These are phyloP conservation scores for Corynespora cassiicola DNA, from an alignment of 2,329 filamentous ascomycete species.

Conservation along the genomic window DNA sequence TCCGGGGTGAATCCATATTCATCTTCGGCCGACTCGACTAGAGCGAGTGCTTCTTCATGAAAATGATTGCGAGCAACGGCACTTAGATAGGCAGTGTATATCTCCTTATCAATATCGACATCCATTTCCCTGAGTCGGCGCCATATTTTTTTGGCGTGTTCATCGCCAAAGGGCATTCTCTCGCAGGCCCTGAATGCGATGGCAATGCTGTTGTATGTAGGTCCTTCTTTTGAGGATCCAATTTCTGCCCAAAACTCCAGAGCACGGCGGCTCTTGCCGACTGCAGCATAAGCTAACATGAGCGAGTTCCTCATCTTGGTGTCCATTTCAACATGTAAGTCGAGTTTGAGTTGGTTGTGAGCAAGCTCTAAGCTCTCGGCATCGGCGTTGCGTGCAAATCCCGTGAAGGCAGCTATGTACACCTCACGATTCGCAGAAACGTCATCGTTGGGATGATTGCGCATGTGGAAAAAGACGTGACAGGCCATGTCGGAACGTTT, in stretches of 20 bases:
- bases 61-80: conserved; percentile 77
- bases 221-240: conserved; percentile 82
- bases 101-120: conserved; percentile 73
- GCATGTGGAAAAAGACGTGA: conserved; percentile 92
- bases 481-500: conserved; percentile 83
- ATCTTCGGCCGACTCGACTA: conserved; percentile 71
- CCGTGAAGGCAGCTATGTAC: conserved; percentile 80
- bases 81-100: conserved; percentile 80
- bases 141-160: conserved; percentile 68
- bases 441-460: conserved; percentile 69
- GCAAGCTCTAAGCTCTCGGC: conserved; percentile 73
- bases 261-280: conserved; percentile 69
- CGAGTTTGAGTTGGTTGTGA: conserved; percentile 94
- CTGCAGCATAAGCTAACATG: conserved; percentile 83
- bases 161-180: conserved; percentile 56
- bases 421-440: conserved; percentile 74
- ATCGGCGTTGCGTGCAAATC: conserved; percentile 69
- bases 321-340: conserved; percentile 76
- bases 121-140: conserved; percentile 74
- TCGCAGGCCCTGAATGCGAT: conserved; percentile 84
- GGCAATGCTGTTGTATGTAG: conserved; percentile 79
- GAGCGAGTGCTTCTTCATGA: conserved; percentile 69
- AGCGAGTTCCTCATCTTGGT: conserved; percentile 82
- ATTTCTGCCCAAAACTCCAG: conserved; percentile 86
- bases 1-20: conserved; percentile 73